Evolutionary conservation across 805 yeast species (phyloP), one percentile per base, ranked within the genome.

Genomic region (Candida patagonica): DNA sequence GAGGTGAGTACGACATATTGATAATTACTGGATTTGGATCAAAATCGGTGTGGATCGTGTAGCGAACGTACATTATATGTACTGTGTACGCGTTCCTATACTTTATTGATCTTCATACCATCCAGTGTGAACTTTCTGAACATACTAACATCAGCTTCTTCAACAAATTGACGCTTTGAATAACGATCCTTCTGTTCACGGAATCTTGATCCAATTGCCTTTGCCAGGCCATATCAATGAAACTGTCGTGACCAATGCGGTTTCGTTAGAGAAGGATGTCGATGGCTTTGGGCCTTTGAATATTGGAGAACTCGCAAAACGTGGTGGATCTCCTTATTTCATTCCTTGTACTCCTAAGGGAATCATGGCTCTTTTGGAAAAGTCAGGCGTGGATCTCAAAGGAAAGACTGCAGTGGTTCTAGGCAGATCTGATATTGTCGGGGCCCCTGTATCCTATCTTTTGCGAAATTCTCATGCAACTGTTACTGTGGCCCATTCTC

Each of bases 311-410:
- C 71, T 89, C 43, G 75, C 88, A 51, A 86, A 87, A 62, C 77
- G 83, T 50, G 85, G 85, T 39, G 96, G 96, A 17, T 57, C 66
- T 26, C 95, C 96, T 24, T 63, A 67, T 44, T 88, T 86, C 62
- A 70, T 80, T 48, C 97, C 98, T 26, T 89, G 97, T 66, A 89
- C 98, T 22, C 98, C 98, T 41, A 78, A 80, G 63, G 98, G 98
- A 43, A 76, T 87, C 53, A 79, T 89, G 68, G 81, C 78, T 54
- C 66, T 89, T 54, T 69, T 89, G 54, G 74, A 80, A 51, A 71
- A 78, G 48, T 73, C 84, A 36, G 76, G 80, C 6, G 74, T 85
- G 20, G 62, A 66, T 24, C 64, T 87, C 42, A 59, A 73, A n/a
- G 96, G 96, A 42, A 75, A 84, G 52, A 72, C 72, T 46, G 95